phyloP scores from a whole-genome alignment of 2,329 filamentous ascomycete genomes.

The Chlorencoelia australis region DNA sequence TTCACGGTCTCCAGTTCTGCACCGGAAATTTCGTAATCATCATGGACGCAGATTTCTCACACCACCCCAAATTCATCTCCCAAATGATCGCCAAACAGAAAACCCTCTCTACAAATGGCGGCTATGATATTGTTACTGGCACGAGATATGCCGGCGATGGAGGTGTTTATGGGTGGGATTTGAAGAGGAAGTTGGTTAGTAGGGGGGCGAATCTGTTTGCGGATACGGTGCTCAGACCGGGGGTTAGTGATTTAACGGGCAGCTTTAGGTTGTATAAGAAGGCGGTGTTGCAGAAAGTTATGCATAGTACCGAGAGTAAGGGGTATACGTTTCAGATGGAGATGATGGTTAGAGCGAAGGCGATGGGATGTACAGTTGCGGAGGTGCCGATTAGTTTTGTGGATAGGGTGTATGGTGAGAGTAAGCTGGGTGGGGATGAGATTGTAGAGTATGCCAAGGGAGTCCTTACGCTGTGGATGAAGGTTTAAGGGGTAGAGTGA shows the following conservation, averaged over 20 bases:
- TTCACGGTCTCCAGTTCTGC: slow-evolving; percentile 56
- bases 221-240: slow-evolving; percentile 84
- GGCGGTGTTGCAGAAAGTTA: slow-evolving; percentile 78
- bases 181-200: slow-evolving; percentile 78
- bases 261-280: slow-evolving; percentile 95
- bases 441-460: slow-evolving; percentile 95
- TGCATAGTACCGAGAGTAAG: slow-evolving; percentile 84
- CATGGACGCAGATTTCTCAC: slow-evolving; percentile 99
- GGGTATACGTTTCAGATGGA: slow-evolving; percentile 99
- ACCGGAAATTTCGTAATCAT: slow-evolving; percentile 96
- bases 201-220: slow-evolving; percentile 91
- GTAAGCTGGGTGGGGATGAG: slow-evolving; percentile 88
- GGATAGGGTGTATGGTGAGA: slow-evolving; percentile 89
- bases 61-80: slow-evolving; percentile 98
- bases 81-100: slow-evolving; percentile 81
- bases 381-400: slow-evolving; percentile 97
- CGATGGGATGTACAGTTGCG: slow-evolving; percentile 85
- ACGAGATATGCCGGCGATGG: slow-evolving; percentile 85
- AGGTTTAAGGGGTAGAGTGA: slow-evolving; percentile 41
- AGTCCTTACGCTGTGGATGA: slow-evolving; percentile 66
- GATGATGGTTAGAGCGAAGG: slow-evolving; percentile 96
- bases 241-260: slow-evolving; percentile 91
- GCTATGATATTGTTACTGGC: slow-evolving; percentile 95
- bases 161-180: slow-evolving; percentile 93
- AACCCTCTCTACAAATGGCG: slow-evolving; percentile 37